Percentiles rank a stretch among this genome's conserved stretches.
phyloP scores from a whole-genome alignment of 768 basidiomycete genomes.

The Mycena epipterygia region DNA sequence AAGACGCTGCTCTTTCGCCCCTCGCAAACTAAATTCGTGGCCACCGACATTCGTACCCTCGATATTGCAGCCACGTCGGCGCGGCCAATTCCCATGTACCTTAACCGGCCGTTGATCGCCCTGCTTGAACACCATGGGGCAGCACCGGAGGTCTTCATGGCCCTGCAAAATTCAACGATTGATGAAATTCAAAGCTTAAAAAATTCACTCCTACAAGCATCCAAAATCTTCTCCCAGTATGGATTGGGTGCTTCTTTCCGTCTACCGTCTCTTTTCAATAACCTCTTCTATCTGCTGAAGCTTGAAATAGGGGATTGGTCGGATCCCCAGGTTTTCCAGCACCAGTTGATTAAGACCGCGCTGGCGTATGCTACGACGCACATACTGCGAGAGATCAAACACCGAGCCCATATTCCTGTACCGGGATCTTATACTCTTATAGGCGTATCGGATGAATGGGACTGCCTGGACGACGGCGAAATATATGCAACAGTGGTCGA shows the following conservation, averaged over 20 bases:
- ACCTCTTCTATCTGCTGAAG: slow-evolving; percentile 47
- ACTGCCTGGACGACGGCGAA: slow-evolving; percentile 59
- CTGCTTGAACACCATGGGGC: slow-evolving; percentile 62
- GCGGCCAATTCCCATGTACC: slow-evolving; percentile 56
- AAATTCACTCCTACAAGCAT: slow-evolving; percentile 50
- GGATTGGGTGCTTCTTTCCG: slow-evolving; percentile 61
- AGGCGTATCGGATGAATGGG: slow-evolving; percentile 67
- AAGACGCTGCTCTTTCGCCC: slow-evolving; percentile 55
- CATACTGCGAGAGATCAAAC: slow-evolving; percentile 65
- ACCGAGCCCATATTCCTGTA: slow-evolving; percentile 63
- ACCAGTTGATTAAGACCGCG: slow-evolving; percentile 52
- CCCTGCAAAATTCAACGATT: slow-evolving; percentile 55
- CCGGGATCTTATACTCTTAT: slow-evolving; percentile 64
- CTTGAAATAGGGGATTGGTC: slow-evolving; percentile 42
- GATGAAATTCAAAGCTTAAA: slow-evolving; percentile 50
- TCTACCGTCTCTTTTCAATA: slow-evolving; percentile 57
- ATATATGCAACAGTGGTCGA: slow-evolving; percentile 60
- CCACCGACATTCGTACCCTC: slow-evolving; percentile 51
- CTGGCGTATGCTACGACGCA: slow-evolving; percentile 58
- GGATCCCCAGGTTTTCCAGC: slow-evolving; percentile 38
- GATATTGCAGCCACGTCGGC: slow-evolving; percentile 64
- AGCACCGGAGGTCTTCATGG: slow-evolving; percentile 46
- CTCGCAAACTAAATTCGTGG: slow-evolving; percentile 65
- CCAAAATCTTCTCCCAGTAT: slow-evolving; percentile 56
- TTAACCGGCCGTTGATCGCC: slow-evolving; percentile 64